Conservation (phyloP, 768 basidiomycete genomes). For the Leccinellum luteum region DNA sequence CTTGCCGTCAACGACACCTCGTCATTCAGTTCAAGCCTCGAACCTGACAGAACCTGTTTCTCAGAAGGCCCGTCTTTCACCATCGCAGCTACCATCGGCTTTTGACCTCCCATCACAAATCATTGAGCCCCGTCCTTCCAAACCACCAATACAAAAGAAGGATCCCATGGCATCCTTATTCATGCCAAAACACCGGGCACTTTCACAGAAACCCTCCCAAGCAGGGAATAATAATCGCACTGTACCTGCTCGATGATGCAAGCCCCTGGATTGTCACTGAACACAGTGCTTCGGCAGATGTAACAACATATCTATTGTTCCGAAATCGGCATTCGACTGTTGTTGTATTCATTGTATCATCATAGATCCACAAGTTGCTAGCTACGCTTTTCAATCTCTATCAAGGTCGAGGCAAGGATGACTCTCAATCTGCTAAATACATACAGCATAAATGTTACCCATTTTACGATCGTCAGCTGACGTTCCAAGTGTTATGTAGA, state of each 20-base stretch:
- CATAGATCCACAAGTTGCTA: conserved; percentile 12
- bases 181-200: conserved; percentile 72
- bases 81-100: conserved; percentile 12
- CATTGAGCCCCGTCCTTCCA: conserved; percentile 33
- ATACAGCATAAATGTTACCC: conserved; percentile 1
- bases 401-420: neutral
- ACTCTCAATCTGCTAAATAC: neutral
- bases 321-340: neutral
- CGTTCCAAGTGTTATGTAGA: conserved; percentile 69
- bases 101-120: conserved; percentile 16
- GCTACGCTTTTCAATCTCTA: conserved; percentile 2
- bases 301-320: conserved; percentile 7
- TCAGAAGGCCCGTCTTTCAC: conserved; percentile 31
- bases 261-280: neutral
- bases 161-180: conserved; percentile 63
- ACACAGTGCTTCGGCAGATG: neutral
- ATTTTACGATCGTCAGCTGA: conserved; percentile 24
- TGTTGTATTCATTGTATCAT: conserved; percentile 12
- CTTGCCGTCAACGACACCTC: conserved; percentile 4
- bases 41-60: conserved; percentile 7
- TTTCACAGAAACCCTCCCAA: conserved; percentile 51
- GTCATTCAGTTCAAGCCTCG: conserved; percentile 35
- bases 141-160: conserved; percentile 48
- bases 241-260: conserved; percentile 21
- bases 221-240: conserved; percentile 17